Evolutionary conservation across 208 protist species (phyloP).

Genomic region (Wallacemonas sp.): DNA sequence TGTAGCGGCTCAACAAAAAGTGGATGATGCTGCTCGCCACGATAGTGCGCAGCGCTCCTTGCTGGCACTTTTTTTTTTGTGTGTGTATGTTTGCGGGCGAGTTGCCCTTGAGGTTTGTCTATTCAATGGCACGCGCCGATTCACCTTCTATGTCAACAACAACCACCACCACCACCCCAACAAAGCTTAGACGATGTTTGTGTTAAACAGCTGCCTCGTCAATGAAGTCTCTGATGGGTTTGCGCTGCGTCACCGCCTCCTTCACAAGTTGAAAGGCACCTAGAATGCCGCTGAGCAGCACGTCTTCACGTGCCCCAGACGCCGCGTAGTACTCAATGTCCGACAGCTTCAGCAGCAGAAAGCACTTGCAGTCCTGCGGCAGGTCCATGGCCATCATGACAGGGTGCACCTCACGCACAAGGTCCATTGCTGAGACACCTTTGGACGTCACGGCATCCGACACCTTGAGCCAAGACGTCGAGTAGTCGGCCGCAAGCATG

Average conservation of each 20-base stretch:
- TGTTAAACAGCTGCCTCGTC: not conserved
- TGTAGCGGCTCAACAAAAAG: too few species aligned
- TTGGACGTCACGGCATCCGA: slow-evolving; percentile 40
- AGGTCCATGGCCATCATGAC: slow-evolving; percentile 86
- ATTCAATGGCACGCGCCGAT: too few species aligned
- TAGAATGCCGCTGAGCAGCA: slow-evolving; percentile 62
- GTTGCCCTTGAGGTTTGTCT: too few species aligned
- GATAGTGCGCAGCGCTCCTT: too few species aligned
- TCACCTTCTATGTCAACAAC: too few species aligned
- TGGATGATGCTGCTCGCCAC: too few species aligned
- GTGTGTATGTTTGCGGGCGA: too few species aligned
- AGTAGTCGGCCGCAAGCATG: slow-evolving; percentile 72
- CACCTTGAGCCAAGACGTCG: slow-evolving; percentile 54
- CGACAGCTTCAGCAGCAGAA: slow-evolving; percentile 71
- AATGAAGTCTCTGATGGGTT: slow-evolving; percentile 51
- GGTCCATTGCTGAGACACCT: slow-evolving; percentile 70
- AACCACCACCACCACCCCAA: too few species aligned
- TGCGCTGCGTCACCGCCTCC: slow-evolving; percentile 74
- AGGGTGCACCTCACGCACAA: slow-evolving; percentile 75
- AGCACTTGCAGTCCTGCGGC: slow-evolving; percentile 82
- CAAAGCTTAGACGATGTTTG: too few species aligned
- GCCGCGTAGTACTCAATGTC: slow-evolving; percentile 84
- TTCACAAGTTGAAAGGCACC: slow-evolving; percentile 84
- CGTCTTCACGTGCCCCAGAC: slow-evolving; percentile 54
- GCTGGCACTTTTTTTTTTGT: too few species aligned